Conservation (phyloP, 495 filamentous ascomycete species). For the Penicillium parvum region DNA sequence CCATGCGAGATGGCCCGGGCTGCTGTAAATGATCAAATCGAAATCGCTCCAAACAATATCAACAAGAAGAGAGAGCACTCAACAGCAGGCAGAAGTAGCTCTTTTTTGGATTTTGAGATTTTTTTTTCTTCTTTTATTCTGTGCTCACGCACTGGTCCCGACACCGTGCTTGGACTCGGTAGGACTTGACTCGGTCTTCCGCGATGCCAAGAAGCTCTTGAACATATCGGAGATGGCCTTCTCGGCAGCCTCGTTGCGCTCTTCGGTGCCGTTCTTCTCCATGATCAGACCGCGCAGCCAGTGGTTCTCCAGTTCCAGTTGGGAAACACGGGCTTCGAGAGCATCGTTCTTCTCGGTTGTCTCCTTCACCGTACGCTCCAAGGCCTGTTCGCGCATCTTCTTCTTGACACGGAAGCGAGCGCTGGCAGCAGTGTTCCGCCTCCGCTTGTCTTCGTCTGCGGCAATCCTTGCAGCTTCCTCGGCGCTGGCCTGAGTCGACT, state of each 20-base stretch:
- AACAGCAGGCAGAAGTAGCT: constrained; percentile 8
- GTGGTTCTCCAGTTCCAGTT: constrained; percentile 91
- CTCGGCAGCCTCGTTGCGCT: constrained; percentile 36
- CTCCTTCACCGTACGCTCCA: constrained; percentile 87
- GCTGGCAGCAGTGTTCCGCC: constrained; percentile 91
- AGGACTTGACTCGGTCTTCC: constrained; percentile 35
- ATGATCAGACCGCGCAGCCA: constrained; percentile 92
- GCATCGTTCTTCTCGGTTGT: constrained; percentile 73
- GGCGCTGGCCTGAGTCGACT: constrained; percentile 28
- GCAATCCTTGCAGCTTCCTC: constrained; percentile 59
- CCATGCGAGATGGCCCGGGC: background rate
- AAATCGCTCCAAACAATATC: constrained; percentile 10
- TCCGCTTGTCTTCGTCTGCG: constrained; percentile 96
- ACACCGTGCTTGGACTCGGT: constrained; percentile 39
- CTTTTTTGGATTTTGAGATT: constrained; percentile 7
- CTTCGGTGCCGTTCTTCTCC: constrained; percentile 71
- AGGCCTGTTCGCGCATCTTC: constrained; percentile 93
- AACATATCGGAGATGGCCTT: constrained; percentile 47
- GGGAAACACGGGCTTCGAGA: constrained; percentile 77
- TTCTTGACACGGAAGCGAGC: constrained; percentile 98
- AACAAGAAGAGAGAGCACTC: constrained; percentile 4
- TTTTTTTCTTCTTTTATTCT: constrained; percentile 8
- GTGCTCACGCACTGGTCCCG: constrained; percentile 26
- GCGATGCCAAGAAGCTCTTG: constrained; percentile 44
- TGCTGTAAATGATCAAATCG: constrained; percentile 1